Conservation (phyloP, 108 stramenopile species). For the Fistulifera pelliculosa region DNA sequence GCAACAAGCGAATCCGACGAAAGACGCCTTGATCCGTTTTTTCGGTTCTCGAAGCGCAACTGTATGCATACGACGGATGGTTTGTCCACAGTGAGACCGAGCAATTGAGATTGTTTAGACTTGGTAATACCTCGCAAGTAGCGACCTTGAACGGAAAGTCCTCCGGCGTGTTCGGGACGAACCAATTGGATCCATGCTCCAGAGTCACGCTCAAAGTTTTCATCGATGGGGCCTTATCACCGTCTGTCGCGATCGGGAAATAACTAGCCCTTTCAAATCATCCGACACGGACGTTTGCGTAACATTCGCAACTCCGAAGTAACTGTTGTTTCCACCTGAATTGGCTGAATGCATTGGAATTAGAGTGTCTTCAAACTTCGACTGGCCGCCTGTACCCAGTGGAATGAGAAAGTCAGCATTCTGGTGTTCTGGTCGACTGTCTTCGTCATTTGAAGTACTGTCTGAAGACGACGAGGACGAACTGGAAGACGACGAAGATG, state of each 20-base stretch:
- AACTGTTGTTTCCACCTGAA: too few relatives aligned
- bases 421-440: neutral
- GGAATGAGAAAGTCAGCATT: too few relatives aligned
- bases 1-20: conserved; percentile 58
- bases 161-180: conserved; percentile 63
- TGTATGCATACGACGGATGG: conserved; percentile 54
- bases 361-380: too few relatives aligned
- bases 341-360: too few relatives aligned
- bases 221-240: conserved; percentile 14
- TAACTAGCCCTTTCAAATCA: conserved; percentile 68
- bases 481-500: conserved; percentile 2
- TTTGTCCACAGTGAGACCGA: conserved; percentile 44
- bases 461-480: neutral
- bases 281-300: conserved; percentile 19
- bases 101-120: conserved; percentile 30
- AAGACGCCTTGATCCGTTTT: conserved; percentile 43
- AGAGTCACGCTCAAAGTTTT: conserved; percentile 40
- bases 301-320: too few relatives aligned
- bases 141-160: conserved; percentile 48
- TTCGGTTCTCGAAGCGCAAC: conserved; percentile 62
- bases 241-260: conserved; percentile 49
- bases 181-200: conserved; percentile 60
- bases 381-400: too few relatives aligned
- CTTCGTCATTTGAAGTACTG: neutral
- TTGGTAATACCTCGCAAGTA: conserved; percentile 51